phyloP scores from a whole-genome alignment of 306 rosid species.

The Leucaena leucocephala region DNA sequence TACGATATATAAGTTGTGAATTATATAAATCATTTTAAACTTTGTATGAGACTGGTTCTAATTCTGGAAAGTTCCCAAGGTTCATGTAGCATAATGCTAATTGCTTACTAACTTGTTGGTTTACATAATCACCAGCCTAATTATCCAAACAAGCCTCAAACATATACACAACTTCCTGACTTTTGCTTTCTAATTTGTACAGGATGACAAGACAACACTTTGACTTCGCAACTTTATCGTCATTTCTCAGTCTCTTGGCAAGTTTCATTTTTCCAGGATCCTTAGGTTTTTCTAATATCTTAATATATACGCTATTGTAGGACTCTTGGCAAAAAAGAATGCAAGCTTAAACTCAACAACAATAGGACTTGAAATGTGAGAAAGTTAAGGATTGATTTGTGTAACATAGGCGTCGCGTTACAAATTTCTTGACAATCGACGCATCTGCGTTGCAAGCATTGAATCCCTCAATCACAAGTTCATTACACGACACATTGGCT shows the following conservation, averaged over 20 bases:
- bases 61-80: not conserved
- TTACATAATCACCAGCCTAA: not conserved
- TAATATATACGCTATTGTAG: not conserved
- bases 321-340: not conserved
- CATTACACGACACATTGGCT: not conserved
- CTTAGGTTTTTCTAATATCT: too few relatives aligned
- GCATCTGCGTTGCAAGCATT: not conserved
- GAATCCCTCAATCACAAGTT: not conserved
- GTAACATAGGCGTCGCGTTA: not conserved
- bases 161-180: not conserved
- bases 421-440: not conserved
- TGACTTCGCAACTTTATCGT: not conserved
- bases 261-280: not conserved
- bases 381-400: not conserved
- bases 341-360: not conserved
- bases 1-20: not conserved
- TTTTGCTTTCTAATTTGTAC: not conserved
- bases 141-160: not conserved
- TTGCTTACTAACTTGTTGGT: not conserved
- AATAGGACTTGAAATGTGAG: not conserved
- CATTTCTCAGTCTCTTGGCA: not conserved
- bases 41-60: not conserved
- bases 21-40: not conserved
- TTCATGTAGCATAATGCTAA: not conserved
- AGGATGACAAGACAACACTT: not conserved